Conservation (phyloP, 345 rosid genomes). For the Eucalyptus lansdowneana region DNA sequence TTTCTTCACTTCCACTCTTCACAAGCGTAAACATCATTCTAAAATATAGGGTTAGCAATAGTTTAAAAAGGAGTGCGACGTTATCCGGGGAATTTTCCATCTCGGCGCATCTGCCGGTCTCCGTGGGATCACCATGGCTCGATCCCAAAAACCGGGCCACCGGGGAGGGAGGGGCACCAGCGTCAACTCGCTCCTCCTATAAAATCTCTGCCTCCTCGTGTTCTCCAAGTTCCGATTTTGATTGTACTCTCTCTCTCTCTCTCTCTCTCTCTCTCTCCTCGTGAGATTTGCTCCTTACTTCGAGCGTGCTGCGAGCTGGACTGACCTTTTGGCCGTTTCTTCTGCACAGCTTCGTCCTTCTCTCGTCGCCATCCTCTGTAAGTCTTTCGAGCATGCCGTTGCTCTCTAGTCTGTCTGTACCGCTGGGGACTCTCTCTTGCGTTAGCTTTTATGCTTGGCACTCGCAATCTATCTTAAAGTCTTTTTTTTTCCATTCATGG, state of each 20-base stretch:
- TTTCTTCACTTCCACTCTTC: not conserved
- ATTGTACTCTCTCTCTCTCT: not conserved
- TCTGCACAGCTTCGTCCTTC: not conserved
- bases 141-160: not conserved
- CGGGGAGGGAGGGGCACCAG: not conserved
- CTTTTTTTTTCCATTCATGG: not conserved
- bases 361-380: not conserved
- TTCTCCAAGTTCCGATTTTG: not conserved
- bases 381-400: not conserved
- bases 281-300: not conserved
- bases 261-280: not conserved
- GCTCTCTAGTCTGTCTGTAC: not conserved
- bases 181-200: not conserved
- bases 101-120: not conserved
- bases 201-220: not conserved
- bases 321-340: not conserved
- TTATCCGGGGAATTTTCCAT: not conserved
- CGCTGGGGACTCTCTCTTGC: not conserved
- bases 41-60: too few species aligned
- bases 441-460: not conserved
- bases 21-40: not conserved
- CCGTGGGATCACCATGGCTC: not conserved
- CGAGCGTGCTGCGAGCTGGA: not conserved
- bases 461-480: not conserved
- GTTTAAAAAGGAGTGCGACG: not conserved